Conservation (phyloP, 495 filamentous ascomycete genomes). For the Endocarpon pusillum region DNA sequence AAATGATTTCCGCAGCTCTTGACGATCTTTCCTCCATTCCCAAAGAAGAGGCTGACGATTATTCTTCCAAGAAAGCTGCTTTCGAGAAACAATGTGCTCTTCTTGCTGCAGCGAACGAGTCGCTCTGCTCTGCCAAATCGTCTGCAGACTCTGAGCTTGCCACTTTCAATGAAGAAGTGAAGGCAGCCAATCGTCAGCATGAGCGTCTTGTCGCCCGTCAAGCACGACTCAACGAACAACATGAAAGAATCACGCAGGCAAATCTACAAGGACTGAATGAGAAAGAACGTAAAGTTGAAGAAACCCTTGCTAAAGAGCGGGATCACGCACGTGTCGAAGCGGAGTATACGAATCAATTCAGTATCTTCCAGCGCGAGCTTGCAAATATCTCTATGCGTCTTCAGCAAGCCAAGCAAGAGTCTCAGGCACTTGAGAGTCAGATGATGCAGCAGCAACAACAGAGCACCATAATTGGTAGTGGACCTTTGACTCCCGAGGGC, state of each 20-base stretch:
- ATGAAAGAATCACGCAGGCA: slow-evolving; percentile 57
- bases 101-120: slow-evolving; percentile 40
- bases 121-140: slow-evolving; percentile 42
- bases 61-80: slow-evolving; percentile 37
- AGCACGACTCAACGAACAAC: slow-evolving; percentile 60
- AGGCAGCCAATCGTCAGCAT: slow-evolving; percentile 49
- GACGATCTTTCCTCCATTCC: slow-evolving; percentile 51
- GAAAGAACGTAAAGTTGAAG: slow-evolving; percentile 51
- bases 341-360: slow-evolving; percentile 28
- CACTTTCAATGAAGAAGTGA: slow-evolving; percentile 47
- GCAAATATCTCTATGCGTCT: too few species aligned
- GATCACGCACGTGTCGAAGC: slow-evolving; percentile 42
- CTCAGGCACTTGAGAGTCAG: slow-evolving; percentile 27
- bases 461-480: slow-evolving; percentile 27
- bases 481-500: slow-evolving; percentile 30
- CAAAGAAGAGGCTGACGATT: slow-evolving; percentile 43
- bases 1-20: slow-evolving; percentile 42
- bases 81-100: slow-evolving; percentile 48
- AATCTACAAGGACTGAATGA: slow-evolving; percentile 61
- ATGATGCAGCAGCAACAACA: slow-evolving; percentile 26
- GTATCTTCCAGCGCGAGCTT: slow-evolving; percentile 24
- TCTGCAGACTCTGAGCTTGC: slow-evolving; percentile 46
- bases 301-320: slow-evolving; percentile 45
- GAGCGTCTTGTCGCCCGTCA: slow-evolving; percentile 64
- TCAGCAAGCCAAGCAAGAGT: slow-evolving; percentile 33